A percentile compares a stretch with the other conserved stretches of the same genome.
Conservation (phyloP, 2,329 filamentous ascomycete species). For the Xylariaceae sp. region DNA sequence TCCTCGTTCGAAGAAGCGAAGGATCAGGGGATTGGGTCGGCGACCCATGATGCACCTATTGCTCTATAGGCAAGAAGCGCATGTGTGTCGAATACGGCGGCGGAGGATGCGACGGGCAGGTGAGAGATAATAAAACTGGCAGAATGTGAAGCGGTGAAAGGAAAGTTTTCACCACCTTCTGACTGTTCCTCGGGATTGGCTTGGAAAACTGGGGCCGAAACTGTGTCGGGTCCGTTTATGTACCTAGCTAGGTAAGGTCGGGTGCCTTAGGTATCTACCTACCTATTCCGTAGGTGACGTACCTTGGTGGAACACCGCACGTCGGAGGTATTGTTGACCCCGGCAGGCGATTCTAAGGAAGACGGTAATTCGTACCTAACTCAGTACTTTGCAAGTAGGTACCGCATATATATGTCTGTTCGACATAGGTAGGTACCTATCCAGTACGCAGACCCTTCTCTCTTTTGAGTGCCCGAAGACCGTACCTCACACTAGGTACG, state of each 20-base stretch:
- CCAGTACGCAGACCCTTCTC: too few species aligned
- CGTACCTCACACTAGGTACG: too few species aligned
- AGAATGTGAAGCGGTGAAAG: constrained; percentile 32
- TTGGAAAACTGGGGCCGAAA: background rate
- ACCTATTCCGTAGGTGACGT: background rate
- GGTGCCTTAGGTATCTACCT: too few species aligned
- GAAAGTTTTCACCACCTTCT: constrained; percentile 24
- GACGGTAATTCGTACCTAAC: too few species aligned
- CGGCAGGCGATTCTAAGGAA: too few species aligned
- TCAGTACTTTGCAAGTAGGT: too few species aligned
- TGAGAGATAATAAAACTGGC: constrained; percentile 28
- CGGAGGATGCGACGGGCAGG: constrained; percentile 7
- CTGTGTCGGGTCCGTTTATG: too few species aligned
- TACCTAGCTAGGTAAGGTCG: too few species aligned
- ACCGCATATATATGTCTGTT: too few species aligned
- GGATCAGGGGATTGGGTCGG: constrained; percentile 76
- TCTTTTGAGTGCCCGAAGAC: too few species aligned
- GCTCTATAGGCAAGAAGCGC: background rate
- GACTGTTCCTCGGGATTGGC: background rate
- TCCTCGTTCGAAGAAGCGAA: constrained; percentile 83
- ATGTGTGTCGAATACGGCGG: constrained; percentile 6
- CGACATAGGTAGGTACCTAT: too few species aligned
- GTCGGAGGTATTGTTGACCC: too few species aligned
- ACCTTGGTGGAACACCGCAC: background rate
- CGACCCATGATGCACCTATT: constrained; percentile 61